phyloP scores from a whole-genome alignment of 2,329 filamentous ascomycete species.

The Helotiales sp. region DNA sequence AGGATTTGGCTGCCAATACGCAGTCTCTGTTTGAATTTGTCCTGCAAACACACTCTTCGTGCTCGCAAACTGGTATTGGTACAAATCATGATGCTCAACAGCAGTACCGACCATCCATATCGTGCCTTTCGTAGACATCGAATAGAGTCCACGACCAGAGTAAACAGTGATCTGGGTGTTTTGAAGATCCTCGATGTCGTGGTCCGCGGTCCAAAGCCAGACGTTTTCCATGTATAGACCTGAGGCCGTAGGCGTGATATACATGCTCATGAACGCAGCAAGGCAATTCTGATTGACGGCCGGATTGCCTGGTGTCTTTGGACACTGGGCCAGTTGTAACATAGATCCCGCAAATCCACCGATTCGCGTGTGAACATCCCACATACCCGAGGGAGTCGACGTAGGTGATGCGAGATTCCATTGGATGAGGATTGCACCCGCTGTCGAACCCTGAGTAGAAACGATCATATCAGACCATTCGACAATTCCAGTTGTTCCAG shows the following conservation, averaged over 20 bases:
- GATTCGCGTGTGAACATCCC: conserved; percentile 42
- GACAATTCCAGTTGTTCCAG: conserved; percentile 56
- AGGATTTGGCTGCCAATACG: conserved; percentile 68
- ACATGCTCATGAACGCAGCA: conserved; percentile 37
- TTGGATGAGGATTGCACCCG: conserved; percentile 63
- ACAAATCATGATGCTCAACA: conserved; percentile 52
- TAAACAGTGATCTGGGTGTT: conserved; percentile 56
- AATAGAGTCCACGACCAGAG: conserved; percentile 43
- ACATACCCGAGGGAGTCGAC: conserved; percentile 58
- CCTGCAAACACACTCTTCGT: conserved; percentile 30
- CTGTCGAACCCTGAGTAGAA: conserved; percentile 56
- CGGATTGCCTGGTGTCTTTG: conserved; percentile 50
- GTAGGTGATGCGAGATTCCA: conserved; percentile 57
- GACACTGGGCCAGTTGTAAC: conserved; percentile 59
- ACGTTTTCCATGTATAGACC: conserved; percentile 53
- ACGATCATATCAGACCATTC: conserved; percentile 66
- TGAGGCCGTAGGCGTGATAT: conserved; percentile 33
- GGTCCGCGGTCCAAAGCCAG: conserved; percentile 49
- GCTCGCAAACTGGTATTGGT: conserved; percentile 51
- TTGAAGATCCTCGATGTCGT: conserved; percentile 39
- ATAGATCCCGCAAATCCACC: conserved; percentile 51
- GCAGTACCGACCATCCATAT: conserved; percentile 53
- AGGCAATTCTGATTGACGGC: conserved; percentile 35
- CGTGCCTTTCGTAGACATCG: conserved; percentile 41
- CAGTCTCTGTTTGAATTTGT: conserved; percentile 29